These are phyloP conservation scores for Scutellaria galericulata DNA, from an alignment of 257 asterid genomes.

Conservation along the genomic window DNA sequence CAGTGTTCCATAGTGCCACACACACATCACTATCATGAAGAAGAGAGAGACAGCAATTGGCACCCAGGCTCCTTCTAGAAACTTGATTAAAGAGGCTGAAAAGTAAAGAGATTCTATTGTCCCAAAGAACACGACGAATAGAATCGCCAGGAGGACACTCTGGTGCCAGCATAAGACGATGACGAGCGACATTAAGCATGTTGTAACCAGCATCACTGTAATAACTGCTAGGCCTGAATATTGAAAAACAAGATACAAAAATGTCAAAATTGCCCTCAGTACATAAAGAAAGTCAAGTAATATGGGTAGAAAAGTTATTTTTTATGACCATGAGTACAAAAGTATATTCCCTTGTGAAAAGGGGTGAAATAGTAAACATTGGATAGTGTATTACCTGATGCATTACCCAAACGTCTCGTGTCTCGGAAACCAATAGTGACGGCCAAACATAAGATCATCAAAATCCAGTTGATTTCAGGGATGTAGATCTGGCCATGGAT, in stretches of 20 bases:
- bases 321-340: too few species aligned
- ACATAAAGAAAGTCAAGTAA: too few species aligned
- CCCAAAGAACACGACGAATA: constrained; percentile 71
- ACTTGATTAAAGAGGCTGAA: constrained; percentile 75
- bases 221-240: constrained; percentile 82
- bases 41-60: constrained; percentile 65
- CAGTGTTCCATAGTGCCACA: constrained; percentile 83
- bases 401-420: constrained; percentile 72
- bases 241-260: background rate
- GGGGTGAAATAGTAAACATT: background rate
- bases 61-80: constrained; percentile 91
- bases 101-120: constrained; percentile 73
- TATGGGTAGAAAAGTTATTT: too few species aligned
- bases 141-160: constrained; percentile 53
- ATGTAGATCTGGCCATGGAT: constrained; percentile 89
- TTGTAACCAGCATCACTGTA: constrained; percentile 88
- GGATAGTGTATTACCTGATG: constrained; percentile 63
- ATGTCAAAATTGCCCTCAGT: too few species aligned
- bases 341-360: too few species aligned
- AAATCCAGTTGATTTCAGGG: constrained; percentile 83
- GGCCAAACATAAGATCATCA: constrained; percentile 80
- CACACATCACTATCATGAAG: constrained; percentile 71
- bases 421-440: constrained; percentile 85
- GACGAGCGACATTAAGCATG: constrained; percentile 87
- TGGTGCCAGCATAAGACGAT: constrained; percentile 89